Base-by-base conservation (phyloP, 73 alveolate species). In the Tetrahymena borealis region DNA sequence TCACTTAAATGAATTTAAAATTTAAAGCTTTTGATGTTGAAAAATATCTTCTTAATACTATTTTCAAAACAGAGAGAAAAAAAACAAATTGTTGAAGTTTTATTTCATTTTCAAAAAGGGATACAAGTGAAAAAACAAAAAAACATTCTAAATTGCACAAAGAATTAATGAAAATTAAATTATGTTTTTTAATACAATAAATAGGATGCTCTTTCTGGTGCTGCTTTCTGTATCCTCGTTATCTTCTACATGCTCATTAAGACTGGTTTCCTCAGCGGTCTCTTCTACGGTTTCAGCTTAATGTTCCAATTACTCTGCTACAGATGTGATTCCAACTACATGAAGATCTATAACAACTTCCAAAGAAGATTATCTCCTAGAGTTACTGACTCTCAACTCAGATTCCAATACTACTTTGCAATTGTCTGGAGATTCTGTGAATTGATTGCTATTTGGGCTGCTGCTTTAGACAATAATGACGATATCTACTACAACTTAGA, bases 241-340 rank as follows among this genome's bases (percentile, higher is more conserved):
- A 60, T 60, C 31, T 60, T 60, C 35, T 60, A 18, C 85, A 60
- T 60, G n/a, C 37, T 35, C 32, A 24, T 60, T 35, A 60, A 60
- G 85, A 60, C 85, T 60, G 85, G 85, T 18, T 60, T 60, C n/a
- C n/a, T 60, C 85, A 60, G 85, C 31, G 85, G 85, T 60, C n/a
- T 60, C 38, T 20, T 60, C 85, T 60, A 60, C 16, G 85, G 85
- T 24, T 18, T 28, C 10, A 15, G 28, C 31, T 60, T 60, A 60
- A 60, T 60, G 85, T 60, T 60, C 85, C 28, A 60, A 60, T 60
- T 60, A 60, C 85, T 60, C 16, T 32, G n/a, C 85, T 60, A 60
- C 85, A 60, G 85, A 60, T 0, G 7, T 60, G 85, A 60, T 35
- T 60, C 85, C 85, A 60, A 60, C 85, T 60, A 60, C 85, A 60